Base-by-base conservation (phyloP, 495 filamentous ascomycete species). In the Cetradonia linearis region DNA sequence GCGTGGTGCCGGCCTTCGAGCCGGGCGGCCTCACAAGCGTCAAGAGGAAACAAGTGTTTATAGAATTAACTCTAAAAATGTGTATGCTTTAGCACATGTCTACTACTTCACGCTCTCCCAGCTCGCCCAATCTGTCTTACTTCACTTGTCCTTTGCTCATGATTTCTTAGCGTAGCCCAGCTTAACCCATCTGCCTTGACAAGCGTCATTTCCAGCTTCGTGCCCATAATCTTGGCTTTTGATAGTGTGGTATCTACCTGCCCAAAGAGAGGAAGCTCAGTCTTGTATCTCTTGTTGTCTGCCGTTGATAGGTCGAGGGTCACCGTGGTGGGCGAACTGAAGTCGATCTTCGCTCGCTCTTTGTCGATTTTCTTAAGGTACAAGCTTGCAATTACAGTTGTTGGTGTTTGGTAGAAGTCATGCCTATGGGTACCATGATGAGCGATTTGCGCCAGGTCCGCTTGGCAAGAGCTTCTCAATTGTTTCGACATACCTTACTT, bases 311-410 rank as follows among this genome's bases (percentile, higher is more conserved):
- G 80, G 68, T 97, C 89, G 18, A 98, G 76, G 10, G 76, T 73
- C 50, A 96, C 70, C 4, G 77, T 70, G 40, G 77, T 76, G 0
- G 71, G 47, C 23, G 76, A 61, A 40, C 75, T 65, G 69, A 97
- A 91, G 16, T 78, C 72, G 11, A 97, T 81, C 60, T 75, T 83
- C 40, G 90, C 86, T 7, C 73, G 79, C 20, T 81, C 79, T 72
- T 90, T 93, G 68, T 95, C 84, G 66, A 98, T 95, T 75, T 95
- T 98, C 78, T 97, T 98, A 37, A 96, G 80, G 74, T 93, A 98
- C 58, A 96, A 83, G 20, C 88, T 93, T 9, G 88, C 89, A 64
- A 94, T 96, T 46, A 95, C 88, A 23, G 86, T 81, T 9, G 81
- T 79, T 27, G 85, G 74, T 1, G 93, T 97, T 74, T 98, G 93